Conservation (phyloP, 106 monocot species). For the Dendrobium chrysotoxum region DNA sequence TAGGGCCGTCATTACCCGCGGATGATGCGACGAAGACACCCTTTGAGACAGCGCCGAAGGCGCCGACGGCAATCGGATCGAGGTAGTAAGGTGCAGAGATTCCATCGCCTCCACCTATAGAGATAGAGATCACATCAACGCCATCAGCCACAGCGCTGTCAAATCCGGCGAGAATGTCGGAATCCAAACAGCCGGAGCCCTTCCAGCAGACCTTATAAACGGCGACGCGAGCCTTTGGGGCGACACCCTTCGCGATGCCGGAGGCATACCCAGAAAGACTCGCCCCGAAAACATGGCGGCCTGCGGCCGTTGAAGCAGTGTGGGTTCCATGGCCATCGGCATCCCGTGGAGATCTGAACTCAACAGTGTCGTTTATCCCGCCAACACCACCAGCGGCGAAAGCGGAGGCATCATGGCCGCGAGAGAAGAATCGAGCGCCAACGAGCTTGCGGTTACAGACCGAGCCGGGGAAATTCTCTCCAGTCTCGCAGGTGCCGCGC, state of each 20-base stretch:
- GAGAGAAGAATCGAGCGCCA: slow-evolving; percentile 78
- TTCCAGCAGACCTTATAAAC: slow-evolving; percentile 97
- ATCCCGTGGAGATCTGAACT: slow-evolving; percentile 77
- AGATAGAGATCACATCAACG: slow-evolving; percentile 85
- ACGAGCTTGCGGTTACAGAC: slow-evolving; percentile 85
- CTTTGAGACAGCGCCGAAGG: slow-evolving; percentile 57
- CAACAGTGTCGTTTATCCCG: slow-evolving; percentile 52
- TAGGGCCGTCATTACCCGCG: slow-evolving; percentile 91
- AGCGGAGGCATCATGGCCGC: slow-evolving; percentile 61
- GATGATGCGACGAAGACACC: slow-evolving; percentile 85
- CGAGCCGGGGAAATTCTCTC: slow-evolving; percentile 42
- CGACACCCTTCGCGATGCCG: slow-evolving; percentile 94
- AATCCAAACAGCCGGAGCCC: slow-evolving; percentile 83
- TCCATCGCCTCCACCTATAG: slow-evolving; percentile 88
- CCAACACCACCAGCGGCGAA: slow-evolving; percentile 32
- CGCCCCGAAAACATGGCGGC: slow-evolving; percentile 68
- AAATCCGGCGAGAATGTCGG: slow-evolving; percentile 95
- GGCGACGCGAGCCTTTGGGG: slow-evolving; percentile 80
- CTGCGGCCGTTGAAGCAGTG: slow-evolving; percentile 93
- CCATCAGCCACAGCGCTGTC: slow-evolving; percentile 86
- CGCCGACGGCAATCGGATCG: slow-evolving; percentile 87
- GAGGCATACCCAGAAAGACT: slow-evolving; percentile 76
- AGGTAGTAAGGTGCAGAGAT: slow-evolving; percentile 76
- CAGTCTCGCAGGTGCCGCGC: slow-evolving; percentile 71
- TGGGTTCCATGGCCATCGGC: slow-evolving; percentile 98